Conservation (phyloP, 106 monocot species). For the Dioscorea dumetorum region DNA sequence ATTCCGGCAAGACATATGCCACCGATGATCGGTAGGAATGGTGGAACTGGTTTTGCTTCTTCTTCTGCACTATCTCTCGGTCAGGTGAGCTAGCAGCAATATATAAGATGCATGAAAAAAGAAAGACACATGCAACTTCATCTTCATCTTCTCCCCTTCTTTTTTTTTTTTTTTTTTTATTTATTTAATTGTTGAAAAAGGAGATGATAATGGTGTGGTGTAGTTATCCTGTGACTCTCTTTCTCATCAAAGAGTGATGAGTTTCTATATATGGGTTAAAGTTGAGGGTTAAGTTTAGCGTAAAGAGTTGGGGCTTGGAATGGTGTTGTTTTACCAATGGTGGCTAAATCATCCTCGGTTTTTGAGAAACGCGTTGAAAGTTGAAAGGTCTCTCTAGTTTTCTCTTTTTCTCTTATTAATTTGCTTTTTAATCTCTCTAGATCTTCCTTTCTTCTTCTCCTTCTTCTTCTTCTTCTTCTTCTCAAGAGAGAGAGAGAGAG, state of each 20-base stretch:
- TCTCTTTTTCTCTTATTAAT: not conserved
- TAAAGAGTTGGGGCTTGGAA: not conserved
- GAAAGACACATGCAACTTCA: no score
- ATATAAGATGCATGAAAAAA: not conserved
- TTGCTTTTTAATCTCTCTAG: not conserved
- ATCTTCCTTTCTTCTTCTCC: not conserved
- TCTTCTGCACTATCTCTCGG: slow-evolving; percentile 50
- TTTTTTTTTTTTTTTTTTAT: not conserved
- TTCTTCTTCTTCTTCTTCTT: no score
- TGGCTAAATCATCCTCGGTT: slow-evolving; percentile 21
- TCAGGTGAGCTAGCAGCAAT: slow-evolving; percentile 46
- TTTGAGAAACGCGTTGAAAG: slow-evolving; percentile 4
- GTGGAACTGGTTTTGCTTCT: slow-evolving; percentile 24
- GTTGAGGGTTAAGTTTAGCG: no score
- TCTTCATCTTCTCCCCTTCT: no score
- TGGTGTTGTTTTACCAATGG: slow-evolving; percentile 1
- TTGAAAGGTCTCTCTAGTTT: not conserved
- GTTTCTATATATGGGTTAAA: no score
- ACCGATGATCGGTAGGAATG: slow-evolving; percentile 46
- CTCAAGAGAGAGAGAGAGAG: no score
- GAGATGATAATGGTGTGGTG: no score
- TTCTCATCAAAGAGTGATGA: no score
- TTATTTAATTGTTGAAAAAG: not conserved
- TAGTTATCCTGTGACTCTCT: no score
- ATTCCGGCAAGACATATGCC: slow-evolving; percentile 57